phyloP scores from a whole-genome alignment of 495 filamentous ascomycete genomes.

The Penicillium odoratum region DNA sequence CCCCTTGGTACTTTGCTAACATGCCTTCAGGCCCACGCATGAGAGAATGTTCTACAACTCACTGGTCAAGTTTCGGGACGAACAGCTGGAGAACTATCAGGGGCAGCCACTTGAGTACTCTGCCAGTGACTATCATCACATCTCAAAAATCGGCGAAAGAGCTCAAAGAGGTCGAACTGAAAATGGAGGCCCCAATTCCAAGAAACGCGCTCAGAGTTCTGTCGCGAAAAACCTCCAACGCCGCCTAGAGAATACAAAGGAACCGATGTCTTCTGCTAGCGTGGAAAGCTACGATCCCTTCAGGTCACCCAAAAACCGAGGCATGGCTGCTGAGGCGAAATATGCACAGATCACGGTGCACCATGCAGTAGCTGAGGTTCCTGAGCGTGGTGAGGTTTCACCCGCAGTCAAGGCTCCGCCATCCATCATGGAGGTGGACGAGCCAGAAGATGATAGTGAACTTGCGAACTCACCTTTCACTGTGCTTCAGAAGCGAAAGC shows the following conservation, averaged over 20 bases:
- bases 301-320: slow-evolving; percentile 60
- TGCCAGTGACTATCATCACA: slow-evolving; percentile 83
- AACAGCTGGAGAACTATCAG: slow-evolving; percentile 80
- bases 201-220: slow-evolving; percentile 67
- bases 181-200: slow-evolving; percentile 37
- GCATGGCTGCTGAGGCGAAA: slow-evolving; percentile 38
- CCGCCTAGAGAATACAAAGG: slow-evolving; percentile 43
- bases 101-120: slow-evolving; percentile 72
- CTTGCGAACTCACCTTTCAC: slow-evolving; percentile 30
- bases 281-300: slow-evolving; percentile 80
- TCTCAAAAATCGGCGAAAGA: slow-evolving; percentile 44
- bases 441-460: slow-evolving; percentile 13
- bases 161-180: slow-evolving; percentile 21
- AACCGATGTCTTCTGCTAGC: slow-evolving; percentile 46
- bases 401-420: slow-evolving; percentile 23
- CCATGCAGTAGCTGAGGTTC: slow-evolving; percentile 32
- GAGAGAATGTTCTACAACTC: slow-evolving; percentile 91
- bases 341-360: slow-evolving; percentile 69
- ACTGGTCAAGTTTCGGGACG: slow-evolving; percentile 74
- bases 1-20: slow-evolving; percentile 4
- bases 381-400: slow-evolving; percentile 7
- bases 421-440: slow-evolving; percentile 27
- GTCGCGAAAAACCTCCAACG: slow-evolving; percentile 61
- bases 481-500: slow-evolving; percentile 36
- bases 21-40: slow-evolving; percentile 64